phyloP scores from a whole-genome alignment of 1,139 yeast genomes.

The Geotrichum bryndzae region DNA sequence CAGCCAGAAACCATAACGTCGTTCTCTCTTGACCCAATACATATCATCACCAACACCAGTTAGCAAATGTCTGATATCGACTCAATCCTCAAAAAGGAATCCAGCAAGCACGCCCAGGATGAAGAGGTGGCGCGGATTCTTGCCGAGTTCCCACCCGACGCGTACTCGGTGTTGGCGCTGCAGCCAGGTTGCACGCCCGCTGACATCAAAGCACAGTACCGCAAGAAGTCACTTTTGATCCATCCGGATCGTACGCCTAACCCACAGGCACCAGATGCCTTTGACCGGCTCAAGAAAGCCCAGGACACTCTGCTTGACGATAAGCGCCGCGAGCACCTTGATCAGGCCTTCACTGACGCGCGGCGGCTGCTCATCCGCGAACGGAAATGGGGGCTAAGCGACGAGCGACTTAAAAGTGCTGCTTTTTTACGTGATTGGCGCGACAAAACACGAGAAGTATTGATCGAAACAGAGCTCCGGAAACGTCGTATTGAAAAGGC shows the following conservation, averaged over 20 bases:
- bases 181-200: constrained; percentile 43
- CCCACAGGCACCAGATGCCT: constrained; percentile 55
- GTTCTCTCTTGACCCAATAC: background rate
- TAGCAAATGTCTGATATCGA: constrained; percentile 25
- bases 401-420: constrained; percentile 36
- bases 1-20: background rate
- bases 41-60: background rate
- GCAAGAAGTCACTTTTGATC: constrained; percentile 56
- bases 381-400: constrained; percentile 40
- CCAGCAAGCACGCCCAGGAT: constrained; percentile 36
- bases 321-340: constrained; percentile 35
- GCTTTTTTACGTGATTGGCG: constrained; percentile 42
- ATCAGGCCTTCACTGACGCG: constrained; percentile 42
- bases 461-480: constrained; percentile 43
- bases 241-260: constrained; percentile 65
- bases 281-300: constrained; percentile 45
- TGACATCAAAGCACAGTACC: constrained; percentile 44
- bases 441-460: constrained; percentile 38
- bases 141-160: constrained; percentile 44
- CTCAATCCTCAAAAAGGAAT: constrained; percentile 30
- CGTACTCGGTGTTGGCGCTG: constrained; percentile 51
- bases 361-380: constrained; percentile 41
- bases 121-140: constrained; percentile 53
- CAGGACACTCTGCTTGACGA: constrained; percentile 35
- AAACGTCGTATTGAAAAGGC: constrained; percentile 37